These are phyloP conservation scores for Didymella exigua DNA, from an alignment of 2,329 filamentous ascomycete genomes.

Conservation along the genomic window DNA sequence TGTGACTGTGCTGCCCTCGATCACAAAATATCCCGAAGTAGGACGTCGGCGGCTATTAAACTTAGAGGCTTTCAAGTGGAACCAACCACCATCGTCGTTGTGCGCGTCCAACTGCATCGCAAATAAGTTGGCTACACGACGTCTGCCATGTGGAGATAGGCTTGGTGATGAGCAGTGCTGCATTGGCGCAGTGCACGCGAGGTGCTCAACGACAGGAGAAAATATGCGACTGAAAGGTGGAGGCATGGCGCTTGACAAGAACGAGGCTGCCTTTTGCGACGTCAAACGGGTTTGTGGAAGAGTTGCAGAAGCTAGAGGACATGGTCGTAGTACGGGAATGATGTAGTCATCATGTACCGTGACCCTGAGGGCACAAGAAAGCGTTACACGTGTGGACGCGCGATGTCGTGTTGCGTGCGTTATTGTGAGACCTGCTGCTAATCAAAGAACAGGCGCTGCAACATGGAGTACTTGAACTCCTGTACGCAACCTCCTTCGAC, in stretches of 20 bases:
- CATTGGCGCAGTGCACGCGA: constrained; percentile 16
- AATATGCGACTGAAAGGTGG: constrained; percentile 18
- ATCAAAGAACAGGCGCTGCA: constrained; percentile 2
- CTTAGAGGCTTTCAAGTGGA: constrained; percentile 34
- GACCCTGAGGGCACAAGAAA: constrained; percentile 9
- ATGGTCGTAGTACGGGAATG: background rate
- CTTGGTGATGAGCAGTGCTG: constrained; percentile 34
- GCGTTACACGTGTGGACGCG: constrained; percentile 12
- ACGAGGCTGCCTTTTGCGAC: constrained; percentile 10
- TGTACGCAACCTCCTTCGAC: constrained; percentile 3
- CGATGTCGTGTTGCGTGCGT: constrained; percentile 8
- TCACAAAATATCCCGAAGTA: constrained; percentile 39
- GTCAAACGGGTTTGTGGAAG: background rate
- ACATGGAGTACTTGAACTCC: constrained; percentile 12
- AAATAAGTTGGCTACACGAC: constrained; percentile 18
- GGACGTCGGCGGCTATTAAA: constrained; percentile 43
- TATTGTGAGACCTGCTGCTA: constrained; percentile 11
- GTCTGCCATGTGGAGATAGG: constrained; percentile 23
- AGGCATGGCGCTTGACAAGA: constrained; percentile 36
- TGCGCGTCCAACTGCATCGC: constrained; percentile 11
- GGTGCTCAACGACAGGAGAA: constrained; percentile 22
- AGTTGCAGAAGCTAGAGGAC: constrained; percentile 9
- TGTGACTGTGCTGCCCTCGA: constrained; percentile 7
- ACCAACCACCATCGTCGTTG: constrained; percentile 31
- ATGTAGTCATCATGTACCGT: constrained; percentile 9